Base-by-base conservation (phyloP, 305 asterid species). In the Fraxinus greggii region DNA sequence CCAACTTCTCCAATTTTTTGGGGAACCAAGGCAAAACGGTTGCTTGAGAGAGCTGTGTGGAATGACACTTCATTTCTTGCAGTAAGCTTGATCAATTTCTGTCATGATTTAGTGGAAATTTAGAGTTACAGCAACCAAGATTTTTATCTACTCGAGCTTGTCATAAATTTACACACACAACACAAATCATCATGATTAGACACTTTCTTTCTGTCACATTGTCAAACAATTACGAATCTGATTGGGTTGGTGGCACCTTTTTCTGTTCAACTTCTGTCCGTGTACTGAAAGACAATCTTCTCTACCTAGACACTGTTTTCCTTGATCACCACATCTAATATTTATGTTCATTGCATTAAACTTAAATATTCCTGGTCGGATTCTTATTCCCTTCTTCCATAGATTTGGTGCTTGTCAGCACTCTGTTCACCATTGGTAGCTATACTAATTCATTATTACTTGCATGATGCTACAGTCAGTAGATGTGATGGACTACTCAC, bases 21-120 rank as follows among this genome's bases (percentile, higher is more conserved):
- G 91, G 97, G 97, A 78, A 89, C 95, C 12, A 89, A 91, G 86
- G 95, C 97, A 72, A 94, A 94, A 87, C 89, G 93, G 80, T 84
- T 91, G 82, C 78, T 94, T 87, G 95, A 90, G 89, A 91, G 98
- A 89, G 97, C 98, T 81, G 94, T 92, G 80, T 94, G 97, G 98
- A 94, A 94, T 51, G 97, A 94, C 88, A 94, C 98, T 80, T 86
- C 95, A 51, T 93, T 94, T 90, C 97, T 94, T 79, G 97, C 95
- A 31, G 97, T 94, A 90, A 94, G 94, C 7, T 85, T 31, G 48
- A 83, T 38, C 70, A 6, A 54, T 42, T 78, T 82, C 72, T 69
- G 75, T 29, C 38, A 69, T 26, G 73, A 67, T 28, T 61, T 61
- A 38, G 82, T 6, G 63, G 79, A 24, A 28, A 21, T 4, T 23